Evolutionary conservation across 2,329 filamentous ascomycete species (phyloP).

Genomic region (Trichoderma hamatum): DNA sequence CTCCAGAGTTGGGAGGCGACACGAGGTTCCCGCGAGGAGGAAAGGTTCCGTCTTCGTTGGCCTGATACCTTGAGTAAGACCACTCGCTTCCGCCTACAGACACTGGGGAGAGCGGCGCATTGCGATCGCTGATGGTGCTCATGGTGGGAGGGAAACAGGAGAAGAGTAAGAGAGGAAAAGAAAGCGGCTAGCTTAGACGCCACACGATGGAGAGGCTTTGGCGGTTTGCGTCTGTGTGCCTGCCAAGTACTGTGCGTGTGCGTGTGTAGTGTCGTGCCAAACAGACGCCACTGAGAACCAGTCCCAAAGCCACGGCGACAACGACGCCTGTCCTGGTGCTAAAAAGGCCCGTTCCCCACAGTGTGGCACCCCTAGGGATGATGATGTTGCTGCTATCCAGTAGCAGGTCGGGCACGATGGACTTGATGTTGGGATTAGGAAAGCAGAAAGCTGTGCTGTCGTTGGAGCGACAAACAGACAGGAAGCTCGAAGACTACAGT

Average conservation of each 20-base stretch:
- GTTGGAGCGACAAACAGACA: slow-evolving; percentile 25
- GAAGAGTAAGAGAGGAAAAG: slow-evolving; percentile 27
- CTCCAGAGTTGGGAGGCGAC: slow-evolving; percentile 71
- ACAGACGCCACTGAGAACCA: slow-evolving; percentile 28
- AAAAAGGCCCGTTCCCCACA: slow-evolving; percentile 28
- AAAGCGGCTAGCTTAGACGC: slow-evolving; percentile 24
- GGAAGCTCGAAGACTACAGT: slow-evolving; percentile 31
- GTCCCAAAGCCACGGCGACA: slow-evolving; percentile 10
- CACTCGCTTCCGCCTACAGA: slow-evolving; percentile 84
- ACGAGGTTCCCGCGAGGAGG: slow-evolving; percentile 61
- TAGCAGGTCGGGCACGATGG: slow-evolving; percentile 13
- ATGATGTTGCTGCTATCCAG: slow-evolving; percentile 18
- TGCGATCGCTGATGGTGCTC: slow-evolving; percentile 61
- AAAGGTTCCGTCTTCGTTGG: slow-evolving; percentile 56
- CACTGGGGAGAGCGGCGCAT: slow-evolving; percentile 78
- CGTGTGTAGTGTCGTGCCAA: slow-evolving; percentile 31
- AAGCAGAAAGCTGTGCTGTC: neutral
- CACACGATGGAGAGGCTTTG: slow-evolving; percentile 34
- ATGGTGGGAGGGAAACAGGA: slow-evolving; percentile 51
- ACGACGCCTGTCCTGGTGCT: slow-evolving; percentile 24
- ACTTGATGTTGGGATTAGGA: neutral
- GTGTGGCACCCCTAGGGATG: slow-evolving; percentile 30
- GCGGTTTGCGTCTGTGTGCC: slow-evolving; percentile 21
- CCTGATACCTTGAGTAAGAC: slow-evolving; percentile 70
- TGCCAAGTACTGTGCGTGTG: slow-evolving; percentile 16